These are phyloP conservation scores for Eimeria brunetti DNA, from an alignment of 169 alveolate species.

Conservation along the genomic window DNA sequence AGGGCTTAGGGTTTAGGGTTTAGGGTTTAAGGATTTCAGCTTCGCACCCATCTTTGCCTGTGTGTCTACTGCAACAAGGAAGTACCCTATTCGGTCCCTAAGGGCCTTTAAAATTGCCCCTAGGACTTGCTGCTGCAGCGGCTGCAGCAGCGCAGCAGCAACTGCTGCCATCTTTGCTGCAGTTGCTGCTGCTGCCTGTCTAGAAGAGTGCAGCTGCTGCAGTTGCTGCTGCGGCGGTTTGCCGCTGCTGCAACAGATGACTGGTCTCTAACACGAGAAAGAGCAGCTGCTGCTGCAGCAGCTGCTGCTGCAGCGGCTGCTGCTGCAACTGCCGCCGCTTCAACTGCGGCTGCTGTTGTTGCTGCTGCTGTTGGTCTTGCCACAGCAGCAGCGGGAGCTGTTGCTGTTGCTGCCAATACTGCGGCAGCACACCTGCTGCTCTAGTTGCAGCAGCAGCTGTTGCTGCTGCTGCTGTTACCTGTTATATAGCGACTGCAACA, in stretches of 20 bases:
- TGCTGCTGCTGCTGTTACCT: conserved; percentile 10
- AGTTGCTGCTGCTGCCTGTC: conserved; percentile 27
- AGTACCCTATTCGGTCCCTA: conserved; percentile 3
- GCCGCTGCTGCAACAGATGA: neutral
- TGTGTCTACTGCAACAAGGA: conserved; percentile 33
- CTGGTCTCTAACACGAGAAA: neutral
- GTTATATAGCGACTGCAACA: neutral
- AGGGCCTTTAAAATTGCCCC: conserved; percentile 28
- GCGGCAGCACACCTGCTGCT: neutral
- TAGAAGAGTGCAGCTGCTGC: neutral
- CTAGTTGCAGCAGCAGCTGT: neutral
- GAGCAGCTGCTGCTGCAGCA: neutral
- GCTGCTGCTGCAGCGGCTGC: conserved; percentile 10
- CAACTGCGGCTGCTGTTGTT: neutral
- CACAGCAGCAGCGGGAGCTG: neutral
- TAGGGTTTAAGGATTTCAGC: conserved; percentile 7
- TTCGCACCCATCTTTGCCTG: conserved; percentile 53
- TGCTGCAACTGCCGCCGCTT: neutral
- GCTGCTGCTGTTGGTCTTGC: neutral
- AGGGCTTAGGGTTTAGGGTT: conserved; percentile 10
- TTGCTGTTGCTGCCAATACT: neutral
- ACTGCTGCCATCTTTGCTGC: conserved; percentile 57
- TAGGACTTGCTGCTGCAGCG: conserved; percentile 47
- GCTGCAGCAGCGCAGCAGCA: conserved; percentile 70
- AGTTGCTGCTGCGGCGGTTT: neutral